Percentiles rank a stretch among this genome's conserved stretches.
phyloP scores from a whole-genome alignment of 805 yeast species.

The Candida orba region DNA sequence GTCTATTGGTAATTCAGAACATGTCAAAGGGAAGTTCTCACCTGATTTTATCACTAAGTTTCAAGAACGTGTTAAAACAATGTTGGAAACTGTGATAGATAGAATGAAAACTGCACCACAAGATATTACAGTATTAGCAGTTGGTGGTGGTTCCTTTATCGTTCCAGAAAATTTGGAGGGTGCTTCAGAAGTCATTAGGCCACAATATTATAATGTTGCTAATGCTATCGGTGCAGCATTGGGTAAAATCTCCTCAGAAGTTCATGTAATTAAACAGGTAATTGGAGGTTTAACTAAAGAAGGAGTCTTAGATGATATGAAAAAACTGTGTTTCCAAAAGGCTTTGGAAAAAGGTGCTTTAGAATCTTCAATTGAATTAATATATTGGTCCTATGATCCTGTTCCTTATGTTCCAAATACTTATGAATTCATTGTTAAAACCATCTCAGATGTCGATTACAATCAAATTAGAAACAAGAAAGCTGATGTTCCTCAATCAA shows the following conservation, averaged over 20 bases:
- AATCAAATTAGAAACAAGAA: slow-evolving; percentile 24
- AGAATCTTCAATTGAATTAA: slow-evolving; percentile 20
- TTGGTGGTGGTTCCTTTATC: slow-evolving; percentile 47
- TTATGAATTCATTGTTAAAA: slow-evolving; percentile 19
- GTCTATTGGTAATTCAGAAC: slow-evolving; percentile 5
- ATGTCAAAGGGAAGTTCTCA: slow-evolving; percentile 19
- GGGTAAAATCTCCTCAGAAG: slow-evolving; percentile 9
- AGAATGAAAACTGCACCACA: slow-evolving; percentile 40
- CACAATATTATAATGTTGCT: slow-evolving; percentile 38
- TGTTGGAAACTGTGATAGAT: slow-evolving; percentile 33
- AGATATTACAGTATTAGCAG: slow-evolving; percentile 36
- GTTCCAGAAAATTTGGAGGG: slow-evolving; percentile 32
- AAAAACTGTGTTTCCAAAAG: slow-evolving; percentile 15
- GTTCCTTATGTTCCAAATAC: slow-evolving; percentile 27
- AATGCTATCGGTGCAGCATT: slow-evolving; percentile 46
- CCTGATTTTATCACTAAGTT: slow-evolving; percentile 15
- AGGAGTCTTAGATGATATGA: slow-evolving; percentile 15
- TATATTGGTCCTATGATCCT: slow-evolving; percentile 22
- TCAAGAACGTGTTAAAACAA: slow-evolving; percentile 4
- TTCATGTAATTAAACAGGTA: slow-evolving; percentile 7
- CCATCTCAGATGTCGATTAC: slow-evolving; percentile 16
- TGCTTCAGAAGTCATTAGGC: slow-evolving; percentile 37
- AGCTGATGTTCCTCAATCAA: slow-evolving; percentile 23
- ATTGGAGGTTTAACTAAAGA: slow-evolving; percentile 10
- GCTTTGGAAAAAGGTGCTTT: slow-evolving; percentile 24